Percentiles rank a stretch among this genome's conserved stretches.
phyloP scores from a whole-genome alignment of 2,329 filamentous ascomycete genomes.

The Cyphellophora attinorum region DNA sequence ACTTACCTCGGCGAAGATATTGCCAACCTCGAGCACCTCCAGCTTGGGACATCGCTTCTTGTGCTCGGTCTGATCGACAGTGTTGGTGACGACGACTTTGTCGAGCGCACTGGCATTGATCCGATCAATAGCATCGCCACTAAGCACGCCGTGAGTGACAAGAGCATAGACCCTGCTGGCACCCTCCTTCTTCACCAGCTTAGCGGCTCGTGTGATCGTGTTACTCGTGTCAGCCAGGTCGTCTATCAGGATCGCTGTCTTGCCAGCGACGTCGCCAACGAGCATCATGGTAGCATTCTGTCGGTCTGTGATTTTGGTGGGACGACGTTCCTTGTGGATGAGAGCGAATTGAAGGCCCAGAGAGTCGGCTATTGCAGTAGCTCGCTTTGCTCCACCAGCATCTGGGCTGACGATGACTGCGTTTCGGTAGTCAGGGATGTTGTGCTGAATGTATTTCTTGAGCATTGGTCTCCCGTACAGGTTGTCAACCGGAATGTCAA shows the following conservation, averaged over 20 bases:
- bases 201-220: conserved; percentile 91
- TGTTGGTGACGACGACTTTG: conserved; percentile 92
- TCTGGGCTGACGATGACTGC: conserved; percentile 93
- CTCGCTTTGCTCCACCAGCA: conserved; percentile 90
- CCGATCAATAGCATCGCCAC: conserved; percentile 84
- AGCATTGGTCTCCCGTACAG: conserved; percentile 59
- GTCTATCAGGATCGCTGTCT: conserved; percentile 82
- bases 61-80: conserved; percentile 80
- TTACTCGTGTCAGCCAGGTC: conserved; percentile 94
- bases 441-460: conserved; percentile 61
- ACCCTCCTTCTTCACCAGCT: conserved; percentile 87
- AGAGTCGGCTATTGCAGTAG: conserved; percentile 87
- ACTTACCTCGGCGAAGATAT: conserved; percentile 75
- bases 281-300: conserved; percentile 84
- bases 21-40: conserved; percentile 80
- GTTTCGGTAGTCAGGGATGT: conserved; percentile 74
- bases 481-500: conserved; percentile 97
- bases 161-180: conserved; percentile 86
- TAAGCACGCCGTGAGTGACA: conserved; percentile 89
- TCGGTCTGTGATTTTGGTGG: conserved; percentile 75
- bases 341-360: conserved; percentile 92
- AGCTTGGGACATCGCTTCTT: conserved; percentile 70
- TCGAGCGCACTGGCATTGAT: conserved; percentile 91
- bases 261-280: conserved; percentile 72
- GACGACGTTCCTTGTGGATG: conserved; percentile 95